Evolutionary conservation across 2,329 filamentous ascomycete genomes (phyloP), one percentile per base, ranked within the genome.

Genomic region (Alternaria arborescens): DNA sequence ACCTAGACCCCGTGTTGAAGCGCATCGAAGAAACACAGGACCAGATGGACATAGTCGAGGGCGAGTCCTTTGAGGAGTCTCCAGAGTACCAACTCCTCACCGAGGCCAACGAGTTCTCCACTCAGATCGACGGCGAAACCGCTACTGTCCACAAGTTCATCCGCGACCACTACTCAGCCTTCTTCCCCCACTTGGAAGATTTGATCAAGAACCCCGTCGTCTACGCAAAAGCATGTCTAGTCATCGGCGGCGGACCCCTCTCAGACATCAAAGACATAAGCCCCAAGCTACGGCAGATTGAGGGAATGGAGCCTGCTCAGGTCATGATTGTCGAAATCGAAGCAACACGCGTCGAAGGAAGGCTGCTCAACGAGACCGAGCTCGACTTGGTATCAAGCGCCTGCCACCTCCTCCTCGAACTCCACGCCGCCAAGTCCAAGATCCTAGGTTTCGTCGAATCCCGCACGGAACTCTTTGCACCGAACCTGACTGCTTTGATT

Each of bases 261-360:
- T 90, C 96, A 72, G 91, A 89, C 71, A 94, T 98, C 81, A 94
- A 94, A 78, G 83, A 85, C 3, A 85, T 97, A 47, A 89, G 94
- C 61, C 86, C 87, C 16, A 92, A 90, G 4, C 85, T 99, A 40
- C 91, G 90, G 73, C 88, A 89, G 2, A 89, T 98, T 1, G 52
- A 55, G n/a, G 57, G 53, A 10, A 83, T 99, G 14, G 93, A 97
- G 75, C 92, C 93, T 0, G 93, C 95, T 1, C 92, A 92, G 0
- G 82, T 98, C 71, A 97, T 99, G 94, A 92, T 96, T 62, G 94
- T 99, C 52, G 94, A 93, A 0, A 91, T 98, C 11, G 95, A 98
- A 81, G 94, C 93, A 30, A 97, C 94, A 5, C 95, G 91, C 3
- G 95, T 93, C 12, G 89, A 92, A 70, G 94, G 94, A 5, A 88